phyloP scores from a whole-genome alignment of 2,329 filamentous ascomycete genomes.

The Neophaeococcomyces mojaviensis region DNA sequence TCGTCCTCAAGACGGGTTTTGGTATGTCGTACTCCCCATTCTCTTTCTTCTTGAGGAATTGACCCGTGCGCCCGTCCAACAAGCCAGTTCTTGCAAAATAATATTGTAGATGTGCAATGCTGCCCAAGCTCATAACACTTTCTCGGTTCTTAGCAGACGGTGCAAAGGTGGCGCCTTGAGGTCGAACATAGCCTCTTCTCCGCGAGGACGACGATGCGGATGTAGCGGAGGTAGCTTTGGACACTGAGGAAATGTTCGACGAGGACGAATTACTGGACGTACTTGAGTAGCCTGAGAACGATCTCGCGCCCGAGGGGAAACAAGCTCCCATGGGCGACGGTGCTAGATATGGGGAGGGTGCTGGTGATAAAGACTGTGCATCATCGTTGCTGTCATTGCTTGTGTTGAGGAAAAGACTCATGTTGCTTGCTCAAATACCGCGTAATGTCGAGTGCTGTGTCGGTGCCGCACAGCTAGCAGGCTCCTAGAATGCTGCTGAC shows the following conservation, averaged over 20 bases:
- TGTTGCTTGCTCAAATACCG: not conserved
- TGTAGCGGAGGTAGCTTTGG: slow-evolving; percentile 34
- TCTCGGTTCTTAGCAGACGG: slow-evolving; percentile 83
- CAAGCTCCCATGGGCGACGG: slow-evolving; percentile 39
- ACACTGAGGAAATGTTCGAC: slow-evolving; percentile 36
- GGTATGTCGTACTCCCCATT: slow-evolving; percentile 37
- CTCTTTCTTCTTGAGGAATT: slow-evolving; percentile 63
- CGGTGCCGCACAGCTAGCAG: too few species aligned
- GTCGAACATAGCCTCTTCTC: slow-evolving; percentile 77
- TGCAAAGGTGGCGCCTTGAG: slow-evolving; percentile 80
- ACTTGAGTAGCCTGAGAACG: slow-evolving; percentile 40
- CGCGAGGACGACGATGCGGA: slow-evolving; percentile 33
- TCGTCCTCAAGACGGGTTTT: slow-evolving; percentile 31
- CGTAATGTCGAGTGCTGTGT: too few species aligned
- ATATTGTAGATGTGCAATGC: slow-evolving; percentile 94
- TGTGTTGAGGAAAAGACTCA: slow-evolving; percentile 7
- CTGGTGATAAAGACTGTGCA: slow-evolving; percentile 32
- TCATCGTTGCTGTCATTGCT: slow-evolving; percentile 6
- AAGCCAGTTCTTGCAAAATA: slow-evolving; percentile 94
- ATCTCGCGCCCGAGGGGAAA: slow-evolving; percentile 34
- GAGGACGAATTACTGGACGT: slow-evolving; percentile 38
- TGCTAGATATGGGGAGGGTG: slow-evolving; percentile 27
- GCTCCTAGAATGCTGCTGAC: too few species aligned
- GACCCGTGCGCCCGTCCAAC: slow-evolving; percentile 84
- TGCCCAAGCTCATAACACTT: slow-evolving; percentile 91